Base-by-base conservation (phyloP, 2,329 filamentous ascomycete genomes). In the Rasamsonia emersonii region DNA sequence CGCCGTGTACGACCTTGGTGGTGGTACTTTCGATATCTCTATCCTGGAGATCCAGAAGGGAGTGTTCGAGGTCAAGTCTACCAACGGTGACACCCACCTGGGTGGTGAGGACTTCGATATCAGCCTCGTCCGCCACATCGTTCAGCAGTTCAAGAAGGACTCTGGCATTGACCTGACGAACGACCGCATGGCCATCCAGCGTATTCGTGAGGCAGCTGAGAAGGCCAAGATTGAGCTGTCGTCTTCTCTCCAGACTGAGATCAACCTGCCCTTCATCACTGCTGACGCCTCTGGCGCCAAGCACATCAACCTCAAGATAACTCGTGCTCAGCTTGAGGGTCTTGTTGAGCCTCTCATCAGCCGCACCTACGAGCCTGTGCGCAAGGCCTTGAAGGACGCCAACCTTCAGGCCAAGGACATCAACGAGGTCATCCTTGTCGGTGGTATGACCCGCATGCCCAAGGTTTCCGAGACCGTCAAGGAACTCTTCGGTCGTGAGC, bases 221-320 rank as follows among this genome's bases (percentile, higher is more conserved):
- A 95, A 95, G 79, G 89, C 89, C 59, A 96, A 96, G 85, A 95
- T 95, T 55, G 89, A 95, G 71, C 73, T 96, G 48, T 96, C 89
- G 9, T 95, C 88, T 19, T 88, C 88, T 37, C 77, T 88, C 48
- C 85, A 93, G 65, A 96, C 89, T 48, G 89, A 95, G 57, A 95
- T 96, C 70, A 94, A 93, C 75, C 78, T 96, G 58, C 89, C 89
- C 47, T 96, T 96, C 77, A 95, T 96, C 68, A 94, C 88, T 61
- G 89, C 89, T 53, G 88, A 95, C 59, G 76, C 88, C 41, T 91
- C 84, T 37, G 91, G 89, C 52, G 89, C 89, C 49, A 94, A 95
- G 77, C 89, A 96, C 75, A 95, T 96, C 70, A 94, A 94, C 77
- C 73, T 75, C 59, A 94, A 94, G 79, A 77, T 96, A 64, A 84